phyloP scores from a whole-genome alignment of 2,329 filamentous ascomycete species.

The Acephala macrosclerotiorum region DNA sequence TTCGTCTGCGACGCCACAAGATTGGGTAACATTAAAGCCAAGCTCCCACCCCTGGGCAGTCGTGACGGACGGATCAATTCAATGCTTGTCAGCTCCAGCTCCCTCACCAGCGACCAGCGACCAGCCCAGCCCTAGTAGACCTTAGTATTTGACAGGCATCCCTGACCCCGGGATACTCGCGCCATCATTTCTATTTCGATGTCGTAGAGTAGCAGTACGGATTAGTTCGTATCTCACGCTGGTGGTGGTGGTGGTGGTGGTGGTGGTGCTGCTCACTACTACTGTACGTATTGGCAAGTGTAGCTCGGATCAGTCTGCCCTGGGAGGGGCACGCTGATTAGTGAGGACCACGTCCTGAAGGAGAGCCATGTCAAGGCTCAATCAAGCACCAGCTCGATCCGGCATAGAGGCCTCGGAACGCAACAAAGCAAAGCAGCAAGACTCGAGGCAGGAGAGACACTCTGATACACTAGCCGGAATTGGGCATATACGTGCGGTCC shows the following conservation, averaged over 20 bases:
- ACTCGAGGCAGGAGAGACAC: not conserved
- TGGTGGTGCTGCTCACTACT: not conserved
- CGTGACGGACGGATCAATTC: slow-evolving; percentile 38
- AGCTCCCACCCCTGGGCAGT: slow-evolving; percentile 32
- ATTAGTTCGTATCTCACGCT: slow-evolving; percentile 30
- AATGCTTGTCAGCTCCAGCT: slow-evolving; percentile 41
- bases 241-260: not conserved
- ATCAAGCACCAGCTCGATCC: not conserved
- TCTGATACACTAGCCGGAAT: slow-evolving; percentile 3
- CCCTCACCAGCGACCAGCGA: slow-evolving; percentile 30
- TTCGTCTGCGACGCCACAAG: slow-evolving; percentile 42
- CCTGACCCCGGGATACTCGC: slow-evolving; percentile 34
- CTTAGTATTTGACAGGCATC: slow-evolving; percentile 32
- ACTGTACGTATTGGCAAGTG: slow-evolving; percentile 1
- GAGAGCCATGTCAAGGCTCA: not conserved
- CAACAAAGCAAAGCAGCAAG: slow-evolving; percentile 3
- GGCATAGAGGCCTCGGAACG: slow-evolving; percentile 2
- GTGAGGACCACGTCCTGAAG: not conserved
- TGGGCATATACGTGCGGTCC: not conserved
- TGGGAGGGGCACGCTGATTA: slow-evolving; percentile 5
- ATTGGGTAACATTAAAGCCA: slow-evolving; percentile 36
- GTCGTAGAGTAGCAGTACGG: slow-evolving; percentile 19
- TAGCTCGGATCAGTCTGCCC: slow-evolving; percentile 5
- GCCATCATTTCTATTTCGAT: slow-evolving; percentile 39
- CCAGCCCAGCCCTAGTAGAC: slow-evolving; percentile 39